Evolutionary conservation across 2,329 filamentous ascomycete genomes (phyloP).

Genomic region (Furcasterigmium furcatum): DNA sequence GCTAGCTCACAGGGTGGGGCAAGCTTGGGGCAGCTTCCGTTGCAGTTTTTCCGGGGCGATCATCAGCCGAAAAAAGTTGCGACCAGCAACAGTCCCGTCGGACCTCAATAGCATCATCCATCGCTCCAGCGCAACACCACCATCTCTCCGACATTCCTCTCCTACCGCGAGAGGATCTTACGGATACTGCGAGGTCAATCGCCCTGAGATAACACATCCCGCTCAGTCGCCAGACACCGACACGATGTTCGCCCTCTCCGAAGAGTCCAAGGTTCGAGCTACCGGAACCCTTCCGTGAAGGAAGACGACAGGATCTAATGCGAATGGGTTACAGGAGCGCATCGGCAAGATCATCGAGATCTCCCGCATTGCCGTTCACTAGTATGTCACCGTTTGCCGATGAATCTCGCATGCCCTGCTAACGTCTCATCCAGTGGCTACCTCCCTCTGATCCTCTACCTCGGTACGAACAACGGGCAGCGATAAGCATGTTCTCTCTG

Average conservation of each 20-base stretch:
- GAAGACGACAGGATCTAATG: slow-evolving; percentile 1
- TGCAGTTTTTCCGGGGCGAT: slow-evolving; percentile 1
- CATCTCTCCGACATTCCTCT: too few species aligned
- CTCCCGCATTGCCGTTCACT: slow-evolving; percentile 91
- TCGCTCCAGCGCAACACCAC: too few species aligned
- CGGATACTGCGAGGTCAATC: too few species aligned
- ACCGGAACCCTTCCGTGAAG: background rate
- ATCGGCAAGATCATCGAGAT: slow-evolving; percentile 96
- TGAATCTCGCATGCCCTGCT: slow-evolving; percentile 20
- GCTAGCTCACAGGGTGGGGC: background rate
- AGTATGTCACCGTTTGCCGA: slow-evolving; percentile 56
- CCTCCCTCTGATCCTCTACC: slow-evolving; percentile 92
- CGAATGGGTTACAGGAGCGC: slow-evolving; percentile 80
- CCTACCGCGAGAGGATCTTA: too few species aligned
- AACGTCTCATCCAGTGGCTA: slow-evolving; percentile 76
- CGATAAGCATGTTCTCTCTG: too few species aligned
- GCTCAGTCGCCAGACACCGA: slow-evolving; percentile 7
- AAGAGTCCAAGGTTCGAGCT: slow-evolving; percentile 86
- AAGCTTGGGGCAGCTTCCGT: background rate
- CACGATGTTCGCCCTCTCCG: slow-evolving; percentile 71
- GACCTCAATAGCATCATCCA: background rate
- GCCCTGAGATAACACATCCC: background rate
- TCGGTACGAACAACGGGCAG: slow-evolving; percentile 64
- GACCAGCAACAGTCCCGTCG: background rate
- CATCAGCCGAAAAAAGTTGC: slow-evolving; percentile 3